Base-by-base conservation (phyloP, 371 early-diverging fungal species). In the Mortierella sp. region DNA sequence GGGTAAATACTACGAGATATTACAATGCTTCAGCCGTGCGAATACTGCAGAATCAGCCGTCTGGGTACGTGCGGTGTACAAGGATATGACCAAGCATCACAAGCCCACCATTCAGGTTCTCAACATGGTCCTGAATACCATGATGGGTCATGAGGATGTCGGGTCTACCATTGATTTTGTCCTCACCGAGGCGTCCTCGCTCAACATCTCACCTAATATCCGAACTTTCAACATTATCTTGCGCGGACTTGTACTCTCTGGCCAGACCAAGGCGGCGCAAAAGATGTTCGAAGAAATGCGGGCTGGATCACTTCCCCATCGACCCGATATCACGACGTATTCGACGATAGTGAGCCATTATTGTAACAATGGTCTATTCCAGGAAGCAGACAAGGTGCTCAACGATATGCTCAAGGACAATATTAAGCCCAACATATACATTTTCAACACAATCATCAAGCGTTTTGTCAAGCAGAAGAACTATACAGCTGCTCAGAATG, bases 391-490 rank as follows among this genome's bases (percentile, higher is more conserved):
- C 10, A 64, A 58, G 39, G 16, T 83, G 10, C 80, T 87, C 54
- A 82, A 82, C 27, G 59, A 80, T 9, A 64, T 85, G 69, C 63
- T 84, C 43, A 53, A 67, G 34, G 78, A 68, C 16, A 67, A 61
- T 1, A 54, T 72, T 18, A 66, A 66, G 28, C 86, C 84, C 10
- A 71, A 80, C 21, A 57, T 73, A 27, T 64, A 58, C 58, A 69
- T 81, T n/a, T 86, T 83, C 54, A 87, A 85, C 71, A 66, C 80
- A 0, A 67, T 79, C 12, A 50, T 87, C 19, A 81, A 85, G 19
- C 67, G 84, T 13, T 82, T 82, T 68, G 80, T 84, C 21, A 79
- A 48, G 34, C 49, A 46, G 58, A 65, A 54, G 47, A 69, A 74
- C 27, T 74, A 81, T 19, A 79, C 71, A 26, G 81, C 80, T 3